Evolutionary conservation across 306 rosid species (phyloP), one percentile per base, ranked within the genome.

Genomic region (Aeschynomene evenia): DNA sequence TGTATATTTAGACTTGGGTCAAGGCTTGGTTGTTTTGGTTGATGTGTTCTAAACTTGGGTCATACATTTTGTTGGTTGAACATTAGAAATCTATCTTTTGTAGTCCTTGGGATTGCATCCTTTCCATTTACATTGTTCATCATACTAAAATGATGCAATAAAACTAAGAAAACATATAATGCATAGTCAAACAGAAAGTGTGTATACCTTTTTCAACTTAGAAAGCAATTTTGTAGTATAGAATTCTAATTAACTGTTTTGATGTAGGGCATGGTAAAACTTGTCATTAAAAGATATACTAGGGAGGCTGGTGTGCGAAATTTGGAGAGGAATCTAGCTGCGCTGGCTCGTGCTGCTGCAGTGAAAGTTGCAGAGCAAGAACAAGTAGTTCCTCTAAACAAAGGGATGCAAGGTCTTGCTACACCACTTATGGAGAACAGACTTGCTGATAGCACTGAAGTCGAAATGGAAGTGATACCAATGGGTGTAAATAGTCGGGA

Each of bases 301-400:
- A 91, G 97, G 83, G 99, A 95, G 86, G 99, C 99, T 65, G 99
- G 99, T 81, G 99, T 95, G 39, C 85, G 99, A 49, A 91, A 77
- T 76, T 86, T 95, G 76, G 99, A 95, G 79, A 91, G 99, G 82
- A 89, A 81, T 68, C 82, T 95, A 50, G 96, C 99, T 70, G 82
- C 99, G 60, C 72, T 95, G 82, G 96, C 99, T 72, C 99, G 99
- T 78, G 97, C 99, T 62, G 95, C 97, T 51, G 99, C 99, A 13
- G 99, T 95, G 39, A 89, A 80, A 83, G 95, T 95, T 77, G 95
- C 87, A 13, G 97, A 95, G 86, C 94, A 90, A 77, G 97, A 91
- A 83, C 92, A 80, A 61, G 55, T 85, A 56, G 77, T 88, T 67
- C 85, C 95, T n/a, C 73, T 89, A 53, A 80, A 79, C 85, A 91